Conservation (phyloP, 1,139 yeast genomes). For the Arxiozyma telluris region DNA sequence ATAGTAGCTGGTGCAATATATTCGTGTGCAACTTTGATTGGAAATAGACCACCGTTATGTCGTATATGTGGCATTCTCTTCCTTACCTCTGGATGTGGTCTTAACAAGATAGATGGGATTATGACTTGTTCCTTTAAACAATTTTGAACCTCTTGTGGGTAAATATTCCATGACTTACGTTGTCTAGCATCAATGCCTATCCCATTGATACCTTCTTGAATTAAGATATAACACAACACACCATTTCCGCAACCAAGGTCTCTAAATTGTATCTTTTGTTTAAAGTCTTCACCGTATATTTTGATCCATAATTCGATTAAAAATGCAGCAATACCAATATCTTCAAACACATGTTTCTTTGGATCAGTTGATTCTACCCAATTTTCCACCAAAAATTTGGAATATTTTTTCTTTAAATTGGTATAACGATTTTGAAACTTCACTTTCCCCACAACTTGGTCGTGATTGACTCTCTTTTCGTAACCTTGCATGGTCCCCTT, state of each 20-base stretch:
- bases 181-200: slow-evolving; percentile 84
- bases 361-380: slow-evolving; percentile 97
- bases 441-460: slow-evolving; percentile 72
- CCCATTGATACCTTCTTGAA: slow-evolving; percentile 74
- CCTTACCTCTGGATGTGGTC: slow-evolving; percentile 57
- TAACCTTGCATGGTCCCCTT: slow-evolving; percentile 77
- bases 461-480: slow-evolving; percentile 82
- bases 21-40: slow-evolving; percentile 38
- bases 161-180: slow-evolving; percentile 77
- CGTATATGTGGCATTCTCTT: slow-evolving; percentile 43
- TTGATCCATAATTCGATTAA: slow-evolving; percentile 78
- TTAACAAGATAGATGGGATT: slow-evolving; percentile 60
- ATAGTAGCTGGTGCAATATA: slow-evolving; percentile 31
- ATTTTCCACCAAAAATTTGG: slow-evolving; percentile 61
- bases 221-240: slow-evolving; percentile 62
- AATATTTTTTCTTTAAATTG: slow-evolving; percentile 71
- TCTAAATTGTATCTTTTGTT: slow-evolving; percentile 55
- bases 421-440: slow-evolving; percentile 79
- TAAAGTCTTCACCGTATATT: slow-evolving; percentile 38
- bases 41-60: slow-evolving; percentile 56
- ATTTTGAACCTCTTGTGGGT: slow-evolving; percentile 52
- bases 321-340: slow-evolving; percentile 91
- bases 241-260: slow-evolving; percentile 98
- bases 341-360: slow-evolving; percentile 91
- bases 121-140: slow-evolving; percentile 66